A percentile compares a stretch with the other conserved stretches of the same genome.
Evolutionary conservation across 2,329 filamentous ascomycete species (phyloP).

Genomic region (Penicillium paneum): DNA sequence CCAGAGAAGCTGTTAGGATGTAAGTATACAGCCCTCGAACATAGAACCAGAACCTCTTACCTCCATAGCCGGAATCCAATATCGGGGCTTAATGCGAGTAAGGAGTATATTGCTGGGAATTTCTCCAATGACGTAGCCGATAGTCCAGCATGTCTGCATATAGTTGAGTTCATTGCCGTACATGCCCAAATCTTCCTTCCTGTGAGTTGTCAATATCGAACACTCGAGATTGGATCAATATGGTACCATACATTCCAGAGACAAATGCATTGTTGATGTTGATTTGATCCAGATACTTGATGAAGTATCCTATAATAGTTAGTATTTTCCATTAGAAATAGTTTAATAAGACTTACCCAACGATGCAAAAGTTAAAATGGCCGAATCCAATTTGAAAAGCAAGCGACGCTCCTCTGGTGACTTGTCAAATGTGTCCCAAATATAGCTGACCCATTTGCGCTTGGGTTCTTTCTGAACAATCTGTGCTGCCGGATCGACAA

Average conservation of each 20-base stretch:
- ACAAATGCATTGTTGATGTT: conserved; percentile 50
- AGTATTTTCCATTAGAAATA: background rate
- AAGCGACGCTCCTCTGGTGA: conserved; percentile 49
- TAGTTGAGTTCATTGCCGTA: conserved; percentile 56
- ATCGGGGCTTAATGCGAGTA: conserved; percentile 47
- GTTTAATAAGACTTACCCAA: conserved; percentile 29
- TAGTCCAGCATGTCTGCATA: conserved; percentile 56
- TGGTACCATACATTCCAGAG: conserved; percentile 43
- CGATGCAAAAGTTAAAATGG: conserved; percentile 49
- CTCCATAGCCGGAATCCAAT: conserved; percentile 51
- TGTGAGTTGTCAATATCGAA: conserved; percentile 15
- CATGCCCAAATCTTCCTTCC: conserved; percentile 53
- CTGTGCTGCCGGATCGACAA: conserved; percentile 5
- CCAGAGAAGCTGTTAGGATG: conserved; percentile 41
- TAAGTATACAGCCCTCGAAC: background rate
- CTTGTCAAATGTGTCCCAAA: conserved; percentile 55
- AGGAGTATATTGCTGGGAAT: conserved; percentile 53
- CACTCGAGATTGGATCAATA: background rate
- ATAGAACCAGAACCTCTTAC: conserved; percentile 19
- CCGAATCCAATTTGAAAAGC: conserved; percentile 50
- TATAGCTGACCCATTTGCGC: conserved; percentile 48
- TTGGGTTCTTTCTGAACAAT: conserved; percentile 28
- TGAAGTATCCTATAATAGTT: conserved; percentile 45
- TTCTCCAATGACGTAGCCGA: conserved; percentile 58
- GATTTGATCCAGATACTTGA: conserved; percentile 49